A percentile compares a stretch with the other conserved stretches of the same genome.
Evolutionary conservation across 352 stramenopile genomes (phyloP).

Genomic region (Globisporangium cylindrosporum): DNA sequence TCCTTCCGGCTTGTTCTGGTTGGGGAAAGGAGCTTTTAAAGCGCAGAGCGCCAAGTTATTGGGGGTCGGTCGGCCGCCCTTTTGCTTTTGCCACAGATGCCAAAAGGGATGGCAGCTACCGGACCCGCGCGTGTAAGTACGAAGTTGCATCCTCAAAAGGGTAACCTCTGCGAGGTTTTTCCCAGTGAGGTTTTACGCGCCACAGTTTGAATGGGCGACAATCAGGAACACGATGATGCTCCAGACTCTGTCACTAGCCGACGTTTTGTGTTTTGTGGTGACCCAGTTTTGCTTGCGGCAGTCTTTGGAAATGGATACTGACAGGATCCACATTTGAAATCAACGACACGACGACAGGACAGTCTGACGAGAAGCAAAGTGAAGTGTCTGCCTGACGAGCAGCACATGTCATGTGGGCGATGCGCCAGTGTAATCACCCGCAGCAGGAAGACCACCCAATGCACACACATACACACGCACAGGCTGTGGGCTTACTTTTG

Average conservation of each 20-base stretch:
- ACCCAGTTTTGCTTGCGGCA: not conserved
- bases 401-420: not conserved
- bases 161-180: not conserved
- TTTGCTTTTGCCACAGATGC: slow-evolving; percentile 7
- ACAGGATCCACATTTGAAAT: not conserved
- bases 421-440: slow-evolving; percentile 2
- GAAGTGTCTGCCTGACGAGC: slow-evolving; percentile 3
- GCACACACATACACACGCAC: not conserved
- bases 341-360: not conserved
- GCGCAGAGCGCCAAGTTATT: slow-evolving; percentile 7
- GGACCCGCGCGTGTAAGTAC: not conserved
- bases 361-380: not conserved
- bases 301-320: not conserved
- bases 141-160: not conserved
- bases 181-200: not conserved
- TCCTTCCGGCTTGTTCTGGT: slow-evolving; percentile 5
- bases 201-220: not conserved
- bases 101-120: not conserved
- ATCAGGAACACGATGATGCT: not conserved
- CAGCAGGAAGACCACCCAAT: not conserved
- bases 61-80: slow-evolving; percentile 7
- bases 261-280: not conserved
- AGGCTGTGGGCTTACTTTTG: not conserved
- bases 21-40: slow-evolving; percentile 10
- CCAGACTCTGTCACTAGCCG: not conserved